Evolutionary conservation across 1,284 basidiomycete species (phyloP).

Genomic region (Pseudozyma sp.): DNA sequence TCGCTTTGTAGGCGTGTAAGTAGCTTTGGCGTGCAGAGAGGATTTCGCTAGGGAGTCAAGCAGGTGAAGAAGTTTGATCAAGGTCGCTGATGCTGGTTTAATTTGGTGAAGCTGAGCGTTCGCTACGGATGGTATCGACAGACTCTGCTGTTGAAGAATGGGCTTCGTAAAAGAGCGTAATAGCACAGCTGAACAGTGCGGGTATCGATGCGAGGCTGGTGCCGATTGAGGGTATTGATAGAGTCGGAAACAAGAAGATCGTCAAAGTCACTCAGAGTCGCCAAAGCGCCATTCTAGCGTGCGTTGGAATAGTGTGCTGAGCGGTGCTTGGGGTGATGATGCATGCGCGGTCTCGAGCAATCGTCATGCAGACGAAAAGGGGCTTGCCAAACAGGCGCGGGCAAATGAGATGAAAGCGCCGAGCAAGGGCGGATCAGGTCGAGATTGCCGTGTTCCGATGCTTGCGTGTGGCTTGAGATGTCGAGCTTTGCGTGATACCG

Average conservation of each 20-base stretch:
- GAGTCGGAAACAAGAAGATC: background rate
- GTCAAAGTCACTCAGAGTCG: constrained; percentile 1
- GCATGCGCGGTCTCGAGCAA: background rate
- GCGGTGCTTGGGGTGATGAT: constrained; percentile 2
- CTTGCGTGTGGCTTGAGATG: background rate
- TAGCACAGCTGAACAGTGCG: too few species aligned
- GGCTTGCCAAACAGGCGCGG: too few species aligned
- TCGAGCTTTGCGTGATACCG: background rate
- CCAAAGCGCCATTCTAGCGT: constrained; percentile 14
- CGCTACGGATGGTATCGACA: too few species aligned
- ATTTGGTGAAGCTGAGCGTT: too few species aligned
- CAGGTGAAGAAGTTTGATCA: too few species aligned
- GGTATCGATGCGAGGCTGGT: background rate
- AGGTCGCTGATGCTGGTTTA: too few species aligned
- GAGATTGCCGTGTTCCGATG: background rate
- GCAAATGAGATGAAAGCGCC: background rate
- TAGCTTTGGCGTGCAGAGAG: too few species aligned
- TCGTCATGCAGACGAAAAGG: background rate
- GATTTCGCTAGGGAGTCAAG: too few species aligned
- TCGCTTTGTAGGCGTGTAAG: background rate
- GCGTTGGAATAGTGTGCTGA: too few species aligned
- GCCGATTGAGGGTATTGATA: background rate
- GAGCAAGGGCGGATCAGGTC: background rate
- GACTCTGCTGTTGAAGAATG: too few species aligned
- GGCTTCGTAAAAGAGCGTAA: too few species aligned